Evolutionary conservation across 768 basidiomycete genomes (phyloP).

Genomic region (Sarcomyxa edulis): DNA sequence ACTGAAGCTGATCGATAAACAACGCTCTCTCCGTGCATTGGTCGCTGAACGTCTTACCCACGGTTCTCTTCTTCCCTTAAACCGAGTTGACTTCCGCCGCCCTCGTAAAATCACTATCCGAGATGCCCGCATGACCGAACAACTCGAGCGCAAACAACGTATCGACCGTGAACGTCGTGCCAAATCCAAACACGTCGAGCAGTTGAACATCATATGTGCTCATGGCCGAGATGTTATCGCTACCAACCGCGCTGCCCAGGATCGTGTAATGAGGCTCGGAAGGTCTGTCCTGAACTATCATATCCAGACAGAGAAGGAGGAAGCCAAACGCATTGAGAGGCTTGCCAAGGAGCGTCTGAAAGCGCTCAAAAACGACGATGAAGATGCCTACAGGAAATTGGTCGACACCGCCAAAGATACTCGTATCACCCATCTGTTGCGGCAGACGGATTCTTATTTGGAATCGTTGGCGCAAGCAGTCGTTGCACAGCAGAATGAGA

Average conservation of each 20-base stretch:
- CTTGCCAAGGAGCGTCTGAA: slow-evolving; percentile 97
- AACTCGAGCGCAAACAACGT: slow-evolving; percentile 86
- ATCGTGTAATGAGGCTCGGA: slow-evolving; percentile 69
- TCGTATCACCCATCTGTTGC: slow-evolving; percentile 91
- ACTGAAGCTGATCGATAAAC: slow-evolving; percentile 85
- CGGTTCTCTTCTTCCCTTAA: slow-evolving; percentile 83
- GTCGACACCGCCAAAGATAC: slow-evolving; percentile 99
- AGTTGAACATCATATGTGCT: slow-evolving; percentile 77
- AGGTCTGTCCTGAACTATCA: slow-evolving; percentile 83
- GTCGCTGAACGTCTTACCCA: slow-evolving; percentile 86
- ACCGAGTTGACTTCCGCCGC: slow-evolving; percentile 88
- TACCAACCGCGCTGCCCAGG: slow-evolving; percentile 59
- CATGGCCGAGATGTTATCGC: slow-evolving; percentile 76
- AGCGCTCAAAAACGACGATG: slow-evolving; percentile 96
- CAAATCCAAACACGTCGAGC: slow-evolving; percentile 95
- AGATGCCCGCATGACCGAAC: slow-evolving; percentile 86
- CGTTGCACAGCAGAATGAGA: slow-evolving; percentile 83
- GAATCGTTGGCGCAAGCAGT: slow-evolving; percentile 95
- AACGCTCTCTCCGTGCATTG: slow-evolving; percentile 78
- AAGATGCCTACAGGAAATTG: slow-evolving; percentile 99
- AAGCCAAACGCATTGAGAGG: slow-evolving; percentile 94
- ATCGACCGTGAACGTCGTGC: slow-evolving; percentile 89
- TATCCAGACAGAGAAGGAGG: slow-evolving; percentile 90
- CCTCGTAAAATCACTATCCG: slow-evolving; percentile 80
- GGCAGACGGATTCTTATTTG: slow-evolving; percentile 92